phyloP scores from a whole-genome alignment of 768 basidiomycete genomes.

The Hypholoma sublateritium region DNA sequence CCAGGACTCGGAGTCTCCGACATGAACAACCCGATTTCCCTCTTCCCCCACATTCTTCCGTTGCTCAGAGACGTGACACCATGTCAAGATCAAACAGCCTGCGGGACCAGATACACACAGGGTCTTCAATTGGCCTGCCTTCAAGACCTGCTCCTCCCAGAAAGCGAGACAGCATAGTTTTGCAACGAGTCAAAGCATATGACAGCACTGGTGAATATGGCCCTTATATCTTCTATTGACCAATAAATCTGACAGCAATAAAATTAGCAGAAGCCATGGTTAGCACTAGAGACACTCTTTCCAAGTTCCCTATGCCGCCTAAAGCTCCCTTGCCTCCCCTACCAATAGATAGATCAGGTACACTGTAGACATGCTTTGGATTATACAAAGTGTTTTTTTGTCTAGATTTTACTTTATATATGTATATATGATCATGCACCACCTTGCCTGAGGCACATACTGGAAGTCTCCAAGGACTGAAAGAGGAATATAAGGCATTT shows the following conservation, averaged over 20 bases:
- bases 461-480: too few species aligned
- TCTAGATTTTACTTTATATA: not conserved
- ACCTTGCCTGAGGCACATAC: too few species aligned
- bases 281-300: conserved; percentile 27
- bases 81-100: too few species aligned
- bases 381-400: not conserved
- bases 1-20: not conserved
- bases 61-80: too few species aligned
- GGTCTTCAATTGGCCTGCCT: conserved; percentile 3
- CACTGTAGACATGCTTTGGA: not conserved
- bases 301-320: conserved; percentile 40
- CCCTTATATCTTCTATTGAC: not conserved
- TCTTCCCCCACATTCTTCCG: too few species aligned
- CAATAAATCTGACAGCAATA: not conserved
- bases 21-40: too few species aligned
- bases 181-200: conserved; percentile 33
- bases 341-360: conserved; percentile 11
- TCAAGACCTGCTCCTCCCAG: conserved; percentile 6
- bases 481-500: too few species aligned
- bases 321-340: conserved; percentile 29
- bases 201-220: conserved; percentile 21
- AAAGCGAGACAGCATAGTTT: conserved; percentile 36
- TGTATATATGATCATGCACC: not conserved
- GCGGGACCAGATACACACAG: not conserved
- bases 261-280: conserved; percentile 7